phyloP scores from a whole-genome alignment of 495 filamentous ascomycete genomes.

The Trichoderma erinaceum region DNA sequence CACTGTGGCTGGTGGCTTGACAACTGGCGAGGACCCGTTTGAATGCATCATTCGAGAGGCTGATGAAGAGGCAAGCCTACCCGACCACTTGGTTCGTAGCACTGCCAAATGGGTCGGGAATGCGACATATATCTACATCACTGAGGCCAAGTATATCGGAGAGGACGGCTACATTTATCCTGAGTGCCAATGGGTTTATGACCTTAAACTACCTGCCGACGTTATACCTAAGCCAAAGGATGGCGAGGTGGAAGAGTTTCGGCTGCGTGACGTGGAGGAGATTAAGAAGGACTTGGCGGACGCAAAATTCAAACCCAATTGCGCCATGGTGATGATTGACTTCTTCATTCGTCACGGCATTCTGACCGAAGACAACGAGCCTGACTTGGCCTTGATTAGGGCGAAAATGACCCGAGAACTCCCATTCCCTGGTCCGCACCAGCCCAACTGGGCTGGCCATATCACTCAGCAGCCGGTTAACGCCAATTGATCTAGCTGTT shows the following conservation, averaged over 20 bases:
- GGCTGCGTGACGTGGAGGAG: slow-evolving; percentile 66
- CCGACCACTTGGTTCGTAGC: slow-evolving; percentile 59
- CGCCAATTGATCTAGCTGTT: background rate
- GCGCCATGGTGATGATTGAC: slow-evolving; percentile 72
- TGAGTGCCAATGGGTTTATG: slow-evolving; percentile 87
- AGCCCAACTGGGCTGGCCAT: slow-evolving; percentile 20
- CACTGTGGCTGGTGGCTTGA: slow-evolving; percentile 84
- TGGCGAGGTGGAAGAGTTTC: slow-evolving; percentile 82
- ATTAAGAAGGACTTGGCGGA: slow-evolving; percentile 61
- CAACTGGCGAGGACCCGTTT: slow-evolving; percentile 66
- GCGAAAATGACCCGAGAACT: slow-evolving; percentile 70
- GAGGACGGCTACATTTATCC: slow-evolving; percentile 86
- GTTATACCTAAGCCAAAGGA: slow-evolving; percentile 70
- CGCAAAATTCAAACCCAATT: slow-evolving; percentile 92
- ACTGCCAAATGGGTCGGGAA: slow-evolving; percentile 55
- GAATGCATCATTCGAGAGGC: slow-evolving; percentile 81
- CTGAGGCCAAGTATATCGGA: slow-evolving; percentile 71
- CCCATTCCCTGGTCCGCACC: slow-evolving; percentile 68
- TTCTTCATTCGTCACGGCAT: slow-evolving; percentile 88
- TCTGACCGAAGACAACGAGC: slow-evolving; percentile 74
- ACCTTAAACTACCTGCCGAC: slow-evolving; percentile 67
- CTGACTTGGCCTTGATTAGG: slow-evolving; percentile 70
- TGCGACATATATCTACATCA: slow-evolving; percentile 79
- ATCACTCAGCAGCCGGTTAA: background rate
- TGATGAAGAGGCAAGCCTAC: slow-evolving; percentile 82